Base-by-base conservation (phyloP, 2,329 filamentous ascomycete species). In the Zopfia rhizophila region DNA sequence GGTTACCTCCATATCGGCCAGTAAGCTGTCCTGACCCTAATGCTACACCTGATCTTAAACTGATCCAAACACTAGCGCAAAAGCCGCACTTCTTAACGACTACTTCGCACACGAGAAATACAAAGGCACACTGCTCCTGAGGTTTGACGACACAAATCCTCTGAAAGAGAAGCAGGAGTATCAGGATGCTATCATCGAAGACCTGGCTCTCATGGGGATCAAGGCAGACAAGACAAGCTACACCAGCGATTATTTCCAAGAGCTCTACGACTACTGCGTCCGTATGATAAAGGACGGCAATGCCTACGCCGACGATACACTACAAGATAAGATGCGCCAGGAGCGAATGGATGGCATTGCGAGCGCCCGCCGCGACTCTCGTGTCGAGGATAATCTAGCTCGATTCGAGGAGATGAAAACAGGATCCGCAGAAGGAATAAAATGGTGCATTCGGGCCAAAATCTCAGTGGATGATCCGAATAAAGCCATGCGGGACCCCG, bases 111-210 rank as follows among this genome's bases (percentile, higher is more conserved):
- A 97, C 73, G 88, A 91, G 70, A 89, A 91, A 61, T 96, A 96
- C 79, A 87, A 93, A 50, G 94, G 94, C 64, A 95, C 88, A 63
- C 81, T 99, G 61, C 86, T 95, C 48, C 84, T 97, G 37, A 89
- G 94, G 49, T 94, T 99, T 66, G 94, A 99, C 69, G 94, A 99
- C 68, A 99, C 94, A 45, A 99, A 99, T 75, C 94, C 94, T 6
- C 87, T 89, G 49, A 97, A 97, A 73, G 94, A 99, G 80, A 97
- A 96, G 78, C 86, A 93, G 70, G 94, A 97, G 76, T 99, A 88
- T 71, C 88, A 97, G 70, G 91, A 97, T 74, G 83, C 91, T 4
- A 99, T 99, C 53, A 80, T 96, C 27, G 88, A 96, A 76, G 94
- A 99, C 72, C 82, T 97, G 38, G 85, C 86, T 37, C 82, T 97